Evolutionary conservation across 768 basidiomycete species (phyloP), one percentile per base, ranked within the genome.

Genomic region (Russula abietina): DNA sequence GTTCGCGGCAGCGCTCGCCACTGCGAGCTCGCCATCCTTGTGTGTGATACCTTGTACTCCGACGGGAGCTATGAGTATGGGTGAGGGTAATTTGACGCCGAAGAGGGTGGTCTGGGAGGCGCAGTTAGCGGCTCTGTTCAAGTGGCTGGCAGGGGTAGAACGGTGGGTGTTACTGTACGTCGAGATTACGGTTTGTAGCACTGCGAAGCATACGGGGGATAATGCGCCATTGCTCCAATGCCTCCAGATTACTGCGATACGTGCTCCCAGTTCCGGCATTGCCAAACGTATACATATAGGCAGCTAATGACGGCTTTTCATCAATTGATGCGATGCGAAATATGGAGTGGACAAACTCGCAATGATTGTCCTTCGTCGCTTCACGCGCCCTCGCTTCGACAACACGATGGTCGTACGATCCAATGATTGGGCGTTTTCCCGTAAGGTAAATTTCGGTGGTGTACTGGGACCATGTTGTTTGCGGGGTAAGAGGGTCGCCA

Each of bases 1-100:
- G 16, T 78, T 82, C 9, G 73, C 77, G 0, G 84, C 89, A 0
- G 88, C 89, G 0, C 80, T 78, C 1, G 90, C 87, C 5, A 82
- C 77, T 1, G 84, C 89, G 26, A 88, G 73, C 69, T 94, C 93
- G 1, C 79, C 91, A 49, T 87, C 87, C 7, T 80, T 73, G 64
- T 86, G 81, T 65, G 90, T 79, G 62, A 89, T 84, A 9, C 83
- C 86, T 69, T 92, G 91, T 10, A 91, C 87, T 4, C 91, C 92
- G 1, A 68, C 39, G 8, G 91, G 85, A 0, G 86, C 87, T 43
- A 91, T 70, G 60, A 91, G 74, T 6, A 91, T 61, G 0, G 89
- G 90, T 0, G 80, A 73, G 1, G 82, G 73, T 62, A 87, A 77
- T 58, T 77, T 86, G 24, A 83, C 79, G 26, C 89, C 89, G 68